Conservation (phyloP, 2,329 filamentous ascomycete genomes). For the Penicillium sp. region DNA sequence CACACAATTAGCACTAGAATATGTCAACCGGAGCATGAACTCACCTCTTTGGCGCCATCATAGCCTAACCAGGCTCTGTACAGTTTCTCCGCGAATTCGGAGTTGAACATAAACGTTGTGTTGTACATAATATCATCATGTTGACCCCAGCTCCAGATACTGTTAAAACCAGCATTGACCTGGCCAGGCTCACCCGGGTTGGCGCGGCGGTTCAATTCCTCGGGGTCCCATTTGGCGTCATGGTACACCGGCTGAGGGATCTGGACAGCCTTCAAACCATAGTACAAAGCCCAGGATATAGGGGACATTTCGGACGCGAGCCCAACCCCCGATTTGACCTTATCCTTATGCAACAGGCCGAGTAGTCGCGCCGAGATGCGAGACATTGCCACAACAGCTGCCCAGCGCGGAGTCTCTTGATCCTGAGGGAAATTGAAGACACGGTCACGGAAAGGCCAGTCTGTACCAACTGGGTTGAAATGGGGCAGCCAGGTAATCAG, state of each 20-base stretch:
- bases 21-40: not conserved
- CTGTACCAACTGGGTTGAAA: conserved; percentile 8
- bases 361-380: conserved; percentile 7
- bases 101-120: conserved; percentile 9
- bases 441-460: conserved; percentile 9
- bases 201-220: conserved; percentile 2
- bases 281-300: conserved; percentile 9
- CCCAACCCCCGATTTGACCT: not conserved
- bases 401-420: conserved; percentile 3
- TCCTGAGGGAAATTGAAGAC: conserved; percentile 11
- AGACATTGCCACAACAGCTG: conserved; percentile 11
- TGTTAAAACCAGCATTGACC: conserved; percentile 6
- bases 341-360: conserved; percentile 2
- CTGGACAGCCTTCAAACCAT: conserved; percentile 14
- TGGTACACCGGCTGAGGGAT: conserved; percentile 11
- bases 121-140: conserved; percentile 9
- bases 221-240: conserved; percentile 5
- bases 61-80: conserved; percentile 11
- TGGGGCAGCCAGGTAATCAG: conserved; percentile 12
- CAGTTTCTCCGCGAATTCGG: conserved; percentile 4
- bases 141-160: conserved; percentile 9
- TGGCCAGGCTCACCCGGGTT: conserved; percentile 8
- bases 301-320: conserved; percentile 13
- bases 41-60: conserved; percentile 4
- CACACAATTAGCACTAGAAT: not conserved